Evolutionary conservation across 805 yeast genomes (phyloP).

Genomic region (Wickerhamiella bombiphila): DNA sequence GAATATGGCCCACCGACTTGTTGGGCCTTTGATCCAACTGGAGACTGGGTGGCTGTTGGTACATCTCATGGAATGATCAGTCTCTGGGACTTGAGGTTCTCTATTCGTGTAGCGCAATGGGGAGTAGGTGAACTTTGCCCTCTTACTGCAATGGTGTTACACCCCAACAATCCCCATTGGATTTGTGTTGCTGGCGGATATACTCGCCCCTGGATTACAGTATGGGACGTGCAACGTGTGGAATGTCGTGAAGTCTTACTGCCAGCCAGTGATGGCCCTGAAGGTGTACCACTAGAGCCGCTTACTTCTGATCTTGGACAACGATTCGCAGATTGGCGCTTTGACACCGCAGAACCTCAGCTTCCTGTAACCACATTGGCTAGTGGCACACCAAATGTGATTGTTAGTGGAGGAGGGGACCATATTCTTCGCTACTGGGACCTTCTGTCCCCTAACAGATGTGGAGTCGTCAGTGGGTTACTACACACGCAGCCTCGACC

Average conservation of each 20-base stretch:
- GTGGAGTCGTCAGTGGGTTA: constrained; percentile 23
- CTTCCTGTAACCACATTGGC: constrained; percentile 9
- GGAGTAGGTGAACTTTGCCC: constrained; percentile 37
- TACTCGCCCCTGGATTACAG: constrained; percentile 40
- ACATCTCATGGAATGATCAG: constrained; percentile 59
- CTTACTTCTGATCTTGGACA: constrained; percentile 13
- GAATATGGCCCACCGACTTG: constrained; percentile 53
- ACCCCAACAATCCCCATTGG: constrained; percentile 34
- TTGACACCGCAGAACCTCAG: constrained; percentile 7
- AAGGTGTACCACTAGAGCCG: constrained; percentile 17
- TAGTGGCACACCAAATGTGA: constrained; percentile 9
- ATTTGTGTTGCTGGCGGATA: constrained; percentile 57
- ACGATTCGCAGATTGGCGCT: constrained; percentile 15
- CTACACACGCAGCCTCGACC: constrained; percentile 22
- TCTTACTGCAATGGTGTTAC: constrained; percentile 33
- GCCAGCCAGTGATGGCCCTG: constrained; percentile 6
- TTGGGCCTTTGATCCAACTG: constrained; percentile 39
- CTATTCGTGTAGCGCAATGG: constrained; percentile 46
- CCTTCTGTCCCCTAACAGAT: constrained; percentile 21
- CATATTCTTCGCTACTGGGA: constrained; percentile 26
- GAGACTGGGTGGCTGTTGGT: constrained; percentile 58
- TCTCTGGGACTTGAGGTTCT: constrained; percentile 71
- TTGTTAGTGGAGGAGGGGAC: constrained; percentile 24
- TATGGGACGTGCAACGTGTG: constrained; percentile 61
- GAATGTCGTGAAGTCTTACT: constrained; percentile 35